Evolutionary conservation across 805 yeast species (phyloP).

Genomic region (Candida odintsovae): DNA sequence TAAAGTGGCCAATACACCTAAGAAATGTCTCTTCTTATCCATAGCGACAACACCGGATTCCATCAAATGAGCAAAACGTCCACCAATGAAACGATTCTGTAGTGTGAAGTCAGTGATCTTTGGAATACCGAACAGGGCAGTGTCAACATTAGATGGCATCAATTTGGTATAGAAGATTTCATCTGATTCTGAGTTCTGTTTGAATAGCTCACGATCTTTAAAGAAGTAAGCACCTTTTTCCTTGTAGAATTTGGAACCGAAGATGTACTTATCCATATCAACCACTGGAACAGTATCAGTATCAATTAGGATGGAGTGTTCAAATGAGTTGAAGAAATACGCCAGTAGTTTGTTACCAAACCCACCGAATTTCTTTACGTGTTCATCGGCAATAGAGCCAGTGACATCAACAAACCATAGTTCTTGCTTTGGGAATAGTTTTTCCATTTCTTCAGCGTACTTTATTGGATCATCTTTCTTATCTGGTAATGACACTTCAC

Average conservation of each 20-base stretch:
- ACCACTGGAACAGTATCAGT: slow-evolving; percentile 43
- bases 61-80: slow-evolving; percentile 34
- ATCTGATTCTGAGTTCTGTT: slow-evolving; percentile 20
- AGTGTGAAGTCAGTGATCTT: slow-evolving; percentile 31
- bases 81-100: slow-evolving; percentile 33
- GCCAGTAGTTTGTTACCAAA: slow-evolving; percentile 46
- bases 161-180: slow-evolving; percentile 37
- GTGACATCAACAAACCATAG: slow-evolving; percentile 35
- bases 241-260: slow-evolving; percentile 27
- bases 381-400: slow-evolving; percentile 15
- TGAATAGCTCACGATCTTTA: slow-evolving; percentile 36
- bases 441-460: slow-evolving; percentile 2
- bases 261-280: slow-evolving; percentile 30
- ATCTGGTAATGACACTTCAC: not conserved
- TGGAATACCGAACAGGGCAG: slow-evolving; percentile 30
- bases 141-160: slow-evolving; percentile 36
- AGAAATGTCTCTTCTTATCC: slow-evolving; percentile 43
- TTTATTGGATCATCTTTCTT: not conserved
- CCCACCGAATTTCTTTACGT: slow-evolving; percentile 25
- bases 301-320: slow-evolving; percentile 44
- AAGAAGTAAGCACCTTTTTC: slow-evolving; percentile 36
- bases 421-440: slow-evolving; percentile 27
- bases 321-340: slow-evolving; percentile 41
- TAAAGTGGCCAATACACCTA: slow-evolving; percentile 39
- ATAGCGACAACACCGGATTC: slow-evolving; percentile 41